Conservation (phyloP, 768 basidiomycete species). For the Serendipita sp. region DNA sequence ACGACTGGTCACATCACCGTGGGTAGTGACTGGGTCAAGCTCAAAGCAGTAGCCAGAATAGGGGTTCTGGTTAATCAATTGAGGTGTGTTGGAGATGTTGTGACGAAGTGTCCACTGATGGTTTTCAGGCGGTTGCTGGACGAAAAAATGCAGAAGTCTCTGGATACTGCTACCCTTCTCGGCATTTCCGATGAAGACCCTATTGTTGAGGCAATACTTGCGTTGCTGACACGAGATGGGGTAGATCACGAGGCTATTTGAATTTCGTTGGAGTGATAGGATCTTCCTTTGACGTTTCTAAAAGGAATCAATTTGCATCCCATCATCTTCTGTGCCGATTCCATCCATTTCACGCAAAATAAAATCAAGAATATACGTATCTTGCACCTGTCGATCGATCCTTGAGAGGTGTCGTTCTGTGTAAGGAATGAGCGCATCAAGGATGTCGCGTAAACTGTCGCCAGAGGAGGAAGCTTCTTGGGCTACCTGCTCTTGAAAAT, state of each 20-base stretch:
- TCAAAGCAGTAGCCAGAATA: slow-evolving; percentile 78
- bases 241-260: slow-evolving; percentile 7
- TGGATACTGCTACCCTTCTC: slow-evolving; percentile 43
- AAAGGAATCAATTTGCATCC: not conserved
- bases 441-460: slow-evolving; percentile 47
- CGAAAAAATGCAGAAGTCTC: slow-evolving; percentile 41
- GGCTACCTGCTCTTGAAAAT: slow-evolving; percentile 18
- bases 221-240: slow-evolving; percentile 22
- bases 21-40: slow-evolving; percentile 29
- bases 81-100: slow-evolving; percentile 29
- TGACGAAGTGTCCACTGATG: not conserved
- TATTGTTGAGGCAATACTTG: slow-evolving; percentile 28
- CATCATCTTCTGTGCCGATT: slow-evolving; percentile 7
- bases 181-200: slow-evolving; percentile 33
- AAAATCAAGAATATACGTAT: slow-evolving; percentile 91
- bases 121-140: slow-evolving; percentile 45
- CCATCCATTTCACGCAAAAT: slow-evolving; percentile 74
- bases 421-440: slow-evolving; percentile 82
- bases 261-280: not conserved
- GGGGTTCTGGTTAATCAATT: slow-evolving; percentile 79
- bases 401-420: slow-evolving; percentile 82
- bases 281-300: not conserved
- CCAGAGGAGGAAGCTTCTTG: slow-evolving; percentile 3
- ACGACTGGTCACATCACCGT: slow-evolving; percentile 54
- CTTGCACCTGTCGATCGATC: slow-evolving; percentile 76